These are phyloP conservation scores for Zygosaccharomyces pseudobailii DNA, from an alignment of 1,139 yeast genomes.

Conservation along the genomic window DNA sequence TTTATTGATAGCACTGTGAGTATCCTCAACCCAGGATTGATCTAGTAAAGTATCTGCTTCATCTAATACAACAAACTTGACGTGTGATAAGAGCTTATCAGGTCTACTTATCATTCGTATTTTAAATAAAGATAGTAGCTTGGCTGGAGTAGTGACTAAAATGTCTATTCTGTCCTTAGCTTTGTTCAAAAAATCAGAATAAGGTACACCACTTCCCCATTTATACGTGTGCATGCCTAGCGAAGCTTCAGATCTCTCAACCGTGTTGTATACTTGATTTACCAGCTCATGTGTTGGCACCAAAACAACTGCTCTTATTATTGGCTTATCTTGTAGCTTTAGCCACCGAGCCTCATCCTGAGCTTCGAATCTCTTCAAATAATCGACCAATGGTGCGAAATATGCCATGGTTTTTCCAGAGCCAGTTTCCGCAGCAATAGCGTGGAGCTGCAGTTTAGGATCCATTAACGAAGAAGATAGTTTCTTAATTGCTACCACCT, in stretches of 20 bases:
- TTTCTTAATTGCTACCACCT: constrained; percentile 51
- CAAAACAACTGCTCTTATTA: constrained; percentile 63
- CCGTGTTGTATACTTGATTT: constrained; percentile 62
- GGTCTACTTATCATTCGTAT: constrained; percentile 46
- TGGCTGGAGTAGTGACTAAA: constrained; percentile 79
- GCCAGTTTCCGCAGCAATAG: constrained; percentile 94
- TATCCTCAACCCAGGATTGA: constrained; percentile 68
- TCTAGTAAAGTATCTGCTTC: constrained; percentile 95
- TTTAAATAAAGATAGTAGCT: constrained; percentile 44
- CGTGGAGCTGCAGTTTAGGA: constrained; percentile 53
- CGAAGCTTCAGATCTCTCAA: constrained; percentile 40
- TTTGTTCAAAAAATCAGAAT: constrained; percentile 46
- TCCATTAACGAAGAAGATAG: constrained; percentile 38
- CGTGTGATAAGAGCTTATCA: constrained; percentile 42
- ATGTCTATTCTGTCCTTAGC: constrained; percentile 61
- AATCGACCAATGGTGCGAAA: constrained; percentile 67
- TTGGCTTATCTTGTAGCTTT: constrained; percentile 36
- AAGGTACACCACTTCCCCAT: constrained; percentile 54
- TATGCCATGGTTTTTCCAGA: constrained; percentile 96
- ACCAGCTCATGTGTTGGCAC: constrained; percentile 90
- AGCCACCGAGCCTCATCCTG: constrained; percentile 37
- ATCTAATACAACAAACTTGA: constrained; percentile 70
- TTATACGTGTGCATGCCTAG: constrained; percentile 47
- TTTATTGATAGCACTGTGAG: constrained; percentile 51
- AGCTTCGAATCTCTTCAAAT: constrained; percentile 52